Conservation (phyloP, 805 yeast genomes). For the Helenozyma rhizophorensis region DNA sequence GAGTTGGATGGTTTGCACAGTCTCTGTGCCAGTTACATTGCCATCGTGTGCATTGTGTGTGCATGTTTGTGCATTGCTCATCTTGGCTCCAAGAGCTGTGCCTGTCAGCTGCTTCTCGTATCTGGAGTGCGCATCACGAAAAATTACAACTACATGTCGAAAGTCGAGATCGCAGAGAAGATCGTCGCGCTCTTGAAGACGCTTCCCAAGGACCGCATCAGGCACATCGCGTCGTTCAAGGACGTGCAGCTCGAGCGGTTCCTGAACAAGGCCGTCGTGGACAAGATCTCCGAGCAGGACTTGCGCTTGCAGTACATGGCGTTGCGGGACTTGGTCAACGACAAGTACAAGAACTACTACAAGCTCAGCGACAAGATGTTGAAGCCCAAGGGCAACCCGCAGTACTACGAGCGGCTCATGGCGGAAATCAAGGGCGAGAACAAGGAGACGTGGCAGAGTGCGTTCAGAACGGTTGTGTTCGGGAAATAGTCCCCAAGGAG, state of each 20-base stretch:
- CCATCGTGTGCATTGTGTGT: too few species aligned
- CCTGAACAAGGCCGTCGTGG: constrained; percentile 32
- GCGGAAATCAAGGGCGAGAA: constrained; percentile 68
- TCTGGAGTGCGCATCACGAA: too few species aligned
- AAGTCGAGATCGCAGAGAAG: constrained; percentile 49
- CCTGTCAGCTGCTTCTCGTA: too few species aligned
- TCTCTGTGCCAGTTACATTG: too few species aligned
- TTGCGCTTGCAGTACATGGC: constrained; percentile 57
- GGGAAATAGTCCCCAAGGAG: too few species aligned
- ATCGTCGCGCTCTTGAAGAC: constrained; percentile 55
- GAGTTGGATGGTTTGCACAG: too few species aligned
- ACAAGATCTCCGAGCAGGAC: constrained; percentile 44
- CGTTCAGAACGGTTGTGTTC: constrained; percentile 68
- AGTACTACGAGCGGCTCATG: constrained; percentile 67
- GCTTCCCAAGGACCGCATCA: constrained; percentile 65
- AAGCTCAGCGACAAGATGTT: constrained; percentile 60
- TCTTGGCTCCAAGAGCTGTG: too few species aligned
- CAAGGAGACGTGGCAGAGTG: constrained; percentile 61
- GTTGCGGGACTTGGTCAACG: constrained; percentile 51
- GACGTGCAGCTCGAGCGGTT: constrained; percentile 51
- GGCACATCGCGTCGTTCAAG: constrained; percentile 67
- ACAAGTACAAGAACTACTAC: constrained; percentile 62
- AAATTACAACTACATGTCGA: constrained; percentile 14
- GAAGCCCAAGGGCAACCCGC: constrained; percentile 81
- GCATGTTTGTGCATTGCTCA: too few species aligned